Evolutionary conservation across 1,284 basidiomycete species (phyloP).

Genomic region (Kwoniella shivajii): DNA sequence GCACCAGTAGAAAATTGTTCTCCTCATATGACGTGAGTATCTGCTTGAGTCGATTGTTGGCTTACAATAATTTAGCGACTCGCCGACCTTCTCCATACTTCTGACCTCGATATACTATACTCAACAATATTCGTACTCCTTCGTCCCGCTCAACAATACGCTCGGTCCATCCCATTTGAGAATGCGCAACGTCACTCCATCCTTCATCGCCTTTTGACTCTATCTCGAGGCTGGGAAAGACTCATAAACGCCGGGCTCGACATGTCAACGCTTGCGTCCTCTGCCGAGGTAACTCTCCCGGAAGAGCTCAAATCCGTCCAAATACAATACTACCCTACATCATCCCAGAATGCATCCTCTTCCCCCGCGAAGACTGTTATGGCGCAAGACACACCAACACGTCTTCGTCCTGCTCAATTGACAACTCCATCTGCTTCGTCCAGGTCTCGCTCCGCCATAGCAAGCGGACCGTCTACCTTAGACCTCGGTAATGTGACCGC

Average conservation of each 20-base stretch:
- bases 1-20: slow-evolving; percentile 96
- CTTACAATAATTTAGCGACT: slow-evolving; percentile 65
- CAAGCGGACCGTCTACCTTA: slow-evolving; percentile 6
- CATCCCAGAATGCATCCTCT: not conserved
- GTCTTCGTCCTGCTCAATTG: slow-evolving; percentile 11
- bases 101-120: slow-evolving; percentile 86
- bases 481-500: slow-evolving; percentile 18
- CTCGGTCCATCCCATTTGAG: slow-evolving; percentile 69
- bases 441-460: not conserved
- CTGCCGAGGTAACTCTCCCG: slow-evolving; percentile 10
- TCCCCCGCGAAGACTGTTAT: slow-evolving; percentile 9
- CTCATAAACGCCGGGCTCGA: slow-evolving; percentile 39
- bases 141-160: slow-evolving; percentile 93
- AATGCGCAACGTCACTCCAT: slow-evolving; percentile 46
- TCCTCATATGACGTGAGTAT: slow-evolving; percentile 88
- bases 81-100: slow-evolving; percentile 82
- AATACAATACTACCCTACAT: slow-evolving; percentile 19
- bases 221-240: slow-evolving; percentile 51
- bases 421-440: not conserved
- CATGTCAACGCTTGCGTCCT: slow-evolving; percentile 19
- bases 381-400: slow-evolving; percentile 30
- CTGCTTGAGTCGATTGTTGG: not conserved
- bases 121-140: slow-evolving; percentile 82
- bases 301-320: slow-evolving; percentile 15
- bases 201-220: slow-evolving; percentile 45